Base-by-base conservation (phyloP, 2,329 filamentous ascomycete genomes). In the Immersiporthe knoxdaviesiana region DNA sequence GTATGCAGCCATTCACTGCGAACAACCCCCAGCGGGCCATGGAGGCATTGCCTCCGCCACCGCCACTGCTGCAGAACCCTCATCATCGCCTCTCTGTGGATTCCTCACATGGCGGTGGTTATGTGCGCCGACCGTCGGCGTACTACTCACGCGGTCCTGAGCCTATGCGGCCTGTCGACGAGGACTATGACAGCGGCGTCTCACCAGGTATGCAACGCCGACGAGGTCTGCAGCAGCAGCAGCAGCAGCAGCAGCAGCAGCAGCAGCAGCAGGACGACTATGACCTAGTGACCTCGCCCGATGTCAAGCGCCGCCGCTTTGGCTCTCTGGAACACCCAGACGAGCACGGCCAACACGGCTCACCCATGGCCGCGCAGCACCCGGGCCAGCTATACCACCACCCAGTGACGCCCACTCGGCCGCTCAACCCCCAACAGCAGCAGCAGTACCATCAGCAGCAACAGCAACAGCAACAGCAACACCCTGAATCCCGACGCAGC, bases 271-370 rank as follows among this genome's bases (percentile, higher is more conserved):
- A 65, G 10, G 69, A 67, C 3, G 69, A 71, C 54, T 71, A 79
- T 66, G 73, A 75, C 32, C 70, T 74, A 61, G 81, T 72, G 76
- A 82, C 75, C 73, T 79, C 76, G 35, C 76, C 73, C 35, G 80
- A 78, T 24, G 54, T 73, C 68, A 78, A 81, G 75, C 77, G 75
- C 73, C 76, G 76, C 65, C 75, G 77, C 39, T 76, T 75, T 66
- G 75, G 76, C 70, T 76, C 72, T 71, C 77, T 47, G 66, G 77
- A 72, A 68, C 75, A 70, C 7, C 78, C 74, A 62, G 73, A 60
- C 16, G 65, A 70, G 37, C 65, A 63, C 18, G 61, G 21, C 24
- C 24, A n/a, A n/a, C n/a, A 62, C 60, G 39, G 44, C 21, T 14
- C 65, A 7, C 61, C 62, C 24, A 50, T 63, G 35, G 18, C 63